Conservation (phyloP, 108 stramenopile species). For the Skeletonema potamos region DNA sequence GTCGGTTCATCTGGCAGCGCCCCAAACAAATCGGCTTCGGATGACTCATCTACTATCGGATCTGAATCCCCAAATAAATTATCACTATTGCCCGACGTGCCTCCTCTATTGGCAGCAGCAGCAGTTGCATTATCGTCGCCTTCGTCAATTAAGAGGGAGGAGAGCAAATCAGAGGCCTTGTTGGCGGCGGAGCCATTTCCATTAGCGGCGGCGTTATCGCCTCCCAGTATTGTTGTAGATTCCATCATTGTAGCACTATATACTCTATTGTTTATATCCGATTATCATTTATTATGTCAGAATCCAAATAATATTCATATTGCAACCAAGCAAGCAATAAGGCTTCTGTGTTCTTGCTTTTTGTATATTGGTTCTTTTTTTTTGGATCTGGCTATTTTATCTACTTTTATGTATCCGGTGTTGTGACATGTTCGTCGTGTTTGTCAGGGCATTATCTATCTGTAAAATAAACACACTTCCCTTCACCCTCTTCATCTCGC, state of each 20-base stretch:
- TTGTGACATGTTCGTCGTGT: neutral
- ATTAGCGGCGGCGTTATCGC: neutral
- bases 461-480: too few species aligned
- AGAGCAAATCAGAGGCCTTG: neutral
- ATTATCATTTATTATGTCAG: too few species aligned
- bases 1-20: neutral
- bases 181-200: neutral
- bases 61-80: neutral
- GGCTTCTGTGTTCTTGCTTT: neutral
- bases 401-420: too few species aligned
- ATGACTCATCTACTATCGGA: neutral
- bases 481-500: too few species aligned
- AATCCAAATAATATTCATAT: too few species aligned
- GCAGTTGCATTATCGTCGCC: neutral
- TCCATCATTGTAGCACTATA: neutral
- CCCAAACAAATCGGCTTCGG: slow-evolving; percentile 53
- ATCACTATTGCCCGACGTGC: neutral
- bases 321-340: too few species aligned
- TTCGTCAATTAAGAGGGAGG: neutral
- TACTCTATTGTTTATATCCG: neutral
- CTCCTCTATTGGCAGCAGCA: neutral
- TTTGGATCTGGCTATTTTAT: too few species aligned
- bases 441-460: neutral
- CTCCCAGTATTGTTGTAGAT: neutral
- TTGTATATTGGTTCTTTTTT: too few species aligned